Base-by-base conservation (phyloP, 805 yeast genomes). In the Lipomyces sp. region DNA sequence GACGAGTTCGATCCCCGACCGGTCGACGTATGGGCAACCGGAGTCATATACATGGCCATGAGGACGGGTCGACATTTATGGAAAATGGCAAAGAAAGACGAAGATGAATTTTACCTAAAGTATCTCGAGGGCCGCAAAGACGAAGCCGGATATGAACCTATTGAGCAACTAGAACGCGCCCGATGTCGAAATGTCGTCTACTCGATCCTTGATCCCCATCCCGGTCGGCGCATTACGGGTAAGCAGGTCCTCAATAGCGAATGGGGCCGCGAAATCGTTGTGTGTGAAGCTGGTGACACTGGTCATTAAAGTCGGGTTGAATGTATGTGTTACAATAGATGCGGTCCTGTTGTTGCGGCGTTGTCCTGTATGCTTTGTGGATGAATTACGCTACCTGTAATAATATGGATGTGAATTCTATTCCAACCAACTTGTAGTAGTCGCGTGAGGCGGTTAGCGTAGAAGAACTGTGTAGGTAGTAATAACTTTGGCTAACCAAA, bases 51-150 rank as follows among this genome's bases (percentile, higher is more conserved):
- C 76, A 80, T 88, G 80, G 88, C 87, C 10, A 88, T 88, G 93
- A 76, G 98, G 73, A 90, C 97, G 0, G 99, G 98, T 3, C 82
- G 97, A 62, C 97, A 94, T 74, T 78, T 95, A 62, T 94, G 98
- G 98, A 86, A 90, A 73, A 80, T 87, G 65, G 97, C 98, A 1
- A 79, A 78, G 35, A 85, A 86, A 65, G 83, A 81, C 37, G 90
- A 87, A 55, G 98, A 94, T 75, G 96, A 88, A 73, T 91, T 90
- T 74, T 94, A 86, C 77, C 80, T 82, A 53, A 87, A 85, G 73
- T 94, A 94, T 75, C 78, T 93, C 66, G 83, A 83, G 59, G 92
- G 90, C 65, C 83, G 98, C 66, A 91, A 89, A 75, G 90, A 89
- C 69, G 87, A 89, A 30, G 84, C 87, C 30, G 98, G 98, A 1